Evolutionary conservation across 495 filamentous ascomycete species (phyloP), one percentile per base, ranked within the genome.

Genomic region (Podospora fimiseda): DNA sequence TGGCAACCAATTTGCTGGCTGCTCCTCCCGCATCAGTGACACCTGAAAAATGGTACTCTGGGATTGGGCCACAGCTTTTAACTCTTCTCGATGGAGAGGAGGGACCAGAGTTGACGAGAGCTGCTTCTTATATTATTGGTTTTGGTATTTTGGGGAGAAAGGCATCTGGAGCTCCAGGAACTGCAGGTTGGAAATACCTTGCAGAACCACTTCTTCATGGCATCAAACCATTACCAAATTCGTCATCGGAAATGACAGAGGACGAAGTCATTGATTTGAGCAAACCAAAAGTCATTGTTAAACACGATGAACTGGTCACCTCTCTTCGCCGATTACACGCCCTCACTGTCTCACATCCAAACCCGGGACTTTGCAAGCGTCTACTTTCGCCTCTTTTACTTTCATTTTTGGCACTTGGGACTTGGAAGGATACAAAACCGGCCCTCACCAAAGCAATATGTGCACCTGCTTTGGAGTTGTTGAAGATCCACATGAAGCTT

Each of bases 311-410:
- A 6, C 56, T 84, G 9, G 59, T 59, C 33, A 60, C 58, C 15
- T 79, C 81, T 6, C 48, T 93, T 7, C 67, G 73, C 16, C 78
- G 86, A 14, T 55, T 93, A 6, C 71, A 69, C 24, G 69, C 71
- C 5, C 64, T 93, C 6, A 60, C 84, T 1, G 67, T 79, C 21
- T 83, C 86, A 9, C 86, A 88, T 65, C 83, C 86, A 0, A 85
- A 90, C 55, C 84, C 86, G 2, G 81, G 82, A 1, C 69, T 93
- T n/a, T 78, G 81, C 15, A 89, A 84, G 61, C 75, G 87, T 51
- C 65, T 90, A 3, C 64, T 91, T 5, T 69, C 73, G 27, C 86
- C 81, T 1, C 66, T 88, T 37, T 63, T 86, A 19, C 70, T 86
- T n/a, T 78, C 82, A 0, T 69, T 90, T 1, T 91, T 87, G 87